These are phyloP conservation scores for Aphanoascus verrucosus DNA, from an alignment of 2,329 filamentous ascomycete species.

Conservation along the genomic window DNA sequence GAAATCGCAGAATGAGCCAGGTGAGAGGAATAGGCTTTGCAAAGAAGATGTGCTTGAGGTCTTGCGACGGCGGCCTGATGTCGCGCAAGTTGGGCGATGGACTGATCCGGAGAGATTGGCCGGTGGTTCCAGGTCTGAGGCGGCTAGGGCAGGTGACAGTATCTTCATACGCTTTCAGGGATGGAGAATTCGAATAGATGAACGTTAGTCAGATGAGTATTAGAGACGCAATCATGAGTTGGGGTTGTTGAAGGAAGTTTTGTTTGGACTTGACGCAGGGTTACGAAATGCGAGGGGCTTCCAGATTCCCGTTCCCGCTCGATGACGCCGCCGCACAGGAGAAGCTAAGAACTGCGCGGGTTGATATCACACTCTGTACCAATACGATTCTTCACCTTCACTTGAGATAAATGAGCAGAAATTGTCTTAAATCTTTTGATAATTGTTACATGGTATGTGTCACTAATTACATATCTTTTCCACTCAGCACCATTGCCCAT, in stretches of 20 bases:
- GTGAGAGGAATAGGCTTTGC: not conserved
- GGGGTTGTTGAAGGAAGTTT: not conserved
- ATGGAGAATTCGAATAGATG: not conserved
- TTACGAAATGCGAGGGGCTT: slow-evolving; percentile 11
- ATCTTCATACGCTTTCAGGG: not conserved
- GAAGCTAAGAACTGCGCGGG: not conserved
- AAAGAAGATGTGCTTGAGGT: not conserved
- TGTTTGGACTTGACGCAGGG: not conserved
- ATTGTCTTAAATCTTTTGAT: no score
- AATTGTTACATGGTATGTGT: no score
- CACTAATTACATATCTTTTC: no score
- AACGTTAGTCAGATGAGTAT: not conserved
- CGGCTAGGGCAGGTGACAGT: not conserved
- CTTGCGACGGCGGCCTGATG: not conserved
- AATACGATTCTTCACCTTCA: no score
- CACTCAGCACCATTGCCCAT: not conserved
- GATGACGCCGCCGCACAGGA: slow-evolving; percentile 7
- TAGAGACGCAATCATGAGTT: not conserved
- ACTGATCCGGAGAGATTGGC: not conserved
- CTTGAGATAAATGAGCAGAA: no score
- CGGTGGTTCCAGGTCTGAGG: not conserved
- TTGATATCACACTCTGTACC: no score
- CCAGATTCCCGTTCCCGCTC: not conserved
- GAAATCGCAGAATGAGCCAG: slow-evolving; percentile 1
- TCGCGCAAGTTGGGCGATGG: slow-evolving; percentile 2